Evolutionary conservation across 306 rosid genomes (phyloP).

Genomic region (Calophaca sinica): DNA sequence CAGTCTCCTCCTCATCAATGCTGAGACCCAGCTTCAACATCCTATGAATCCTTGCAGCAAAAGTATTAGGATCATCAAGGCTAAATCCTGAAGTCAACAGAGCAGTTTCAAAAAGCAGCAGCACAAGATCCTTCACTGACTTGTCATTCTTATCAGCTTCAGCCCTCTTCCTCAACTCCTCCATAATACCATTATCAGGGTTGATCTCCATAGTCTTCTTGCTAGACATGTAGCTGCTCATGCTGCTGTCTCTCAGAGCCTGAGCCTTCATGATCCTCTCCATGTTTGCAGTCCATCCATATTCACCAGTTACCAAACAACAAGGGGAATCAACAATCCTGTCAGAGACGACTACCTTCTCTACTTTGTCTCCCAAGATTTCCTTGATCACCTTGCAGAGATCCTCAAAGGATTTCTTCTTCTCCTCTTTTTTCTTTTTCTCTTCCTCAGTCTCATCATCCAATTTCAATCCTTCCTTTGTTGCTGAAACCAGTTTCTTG

Average conservation of each 20-base stretch:
- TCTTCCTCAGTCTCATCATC: conserved; percentile 76
- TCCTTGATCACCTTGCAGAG: conserved; percentile 69
- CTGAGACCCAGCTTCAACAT: conserved; percentile 77
- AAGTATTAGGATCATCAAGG: conserved; percentile 76
- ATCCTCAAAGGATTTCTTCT: conserved; percentile 70
- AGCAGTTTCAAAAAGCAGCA: conserved; percentile 71
- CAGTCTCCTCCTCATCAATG: conserved; percentile 64
- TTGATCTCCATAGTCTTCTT: conserved; percentile 85
- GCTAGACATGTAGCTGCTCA: conserved; percentile 73
- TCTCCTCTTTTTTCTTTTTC: conserved; percentile 65
- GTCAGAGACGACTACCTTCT: conserved; percentile 73
- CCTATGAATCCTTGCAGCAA: conserved; percentile 69
- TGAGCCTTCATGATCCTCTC: conserved; percentile 83
- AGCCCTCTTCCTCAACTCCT: conserved; percentile 72
- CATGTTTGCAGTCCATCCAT: conserved; percentile 81
- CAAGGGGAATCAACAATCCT: conserved; percentile 77
- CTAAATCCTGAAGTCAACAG: conserved; percentile 78
- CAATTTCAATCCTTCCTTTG: conserved; percentile 71
- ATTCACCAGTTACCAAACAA: conserved; percentile 81
- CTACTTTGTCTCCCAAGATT: conserved; percentile 68
- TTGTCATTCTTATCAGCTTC: conserved; percentile 73
- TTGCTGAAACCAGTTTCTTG: conserved; percentile 73
- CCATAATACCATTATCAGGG: conserved; percentile 80
- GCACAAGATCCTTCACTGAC: conserved; percentile 69
- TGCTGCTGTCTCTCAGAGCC: conserved; percentile 73